A percentile compares a stretch with the other conserved stretches of the same genome.
These are phyloP conservation scores for Sphagnum fallax DNA, from an alignment of 228 moss, liverwort and hornwort genomes.

Conservation along the genomic window DNA sequence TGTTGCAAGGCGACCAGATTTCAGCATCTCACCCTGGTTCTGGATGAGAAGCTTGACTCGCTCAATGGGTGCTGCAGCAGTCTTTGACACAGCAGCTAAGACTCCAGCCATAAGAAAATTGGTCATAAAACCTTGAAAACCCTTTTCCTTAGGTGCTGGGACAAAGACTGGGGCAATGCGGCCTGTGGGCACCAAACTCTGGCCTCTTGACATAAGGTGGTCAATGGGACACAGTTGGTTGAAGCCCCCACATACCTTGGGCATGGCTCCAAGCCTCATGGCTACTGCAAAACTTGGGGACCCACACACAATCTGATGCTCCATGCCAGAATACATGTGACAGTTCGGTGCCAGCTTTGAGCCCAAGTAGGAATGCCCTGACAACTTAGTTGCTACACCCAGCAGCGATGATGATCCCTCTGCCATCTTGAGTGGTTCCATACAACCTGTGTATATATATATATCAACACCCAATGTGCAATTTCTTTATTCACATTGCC, in stretches of 20 bases:
- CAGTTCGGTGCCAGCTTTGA: slow-evolving; percentile 7
- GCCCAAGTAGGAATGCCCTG: slow-evolving; percentile 3
- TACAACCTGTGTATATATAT: background rate
- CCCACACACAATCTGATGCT: slow-evolving; percentile 1
- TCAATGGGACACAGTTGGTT: background rate
- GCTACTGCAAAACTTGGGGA: background rate
- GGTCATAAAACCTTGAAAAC: background rate
- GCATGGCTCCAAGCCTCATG: background rate
- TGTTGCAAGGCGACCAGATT: slow-evolving; percentile 1
- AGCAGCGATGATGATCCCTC: slow-evolving; percentile 2
- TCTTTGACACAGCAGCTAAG: slow-evolving; percentile 8
- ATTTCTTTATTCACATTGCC: too few species aligned
- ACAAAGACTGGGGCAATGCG: slow-evolving; percentile 1
- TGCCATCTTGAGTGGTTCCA: slow-evolving; percentile 1
- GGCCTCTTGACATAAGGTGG: background rate
- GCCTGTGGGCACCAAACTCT: background rate
- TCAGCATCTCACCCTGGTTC: slow-evolving; percentile 1
- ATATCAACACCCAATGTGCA: too few species aligned
- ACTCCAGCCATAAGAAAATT: slow-evolving; percentile 10
- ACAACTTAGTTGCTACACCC: background rate
- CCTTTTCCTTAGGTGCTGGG: slow-evolving; percentile 5
- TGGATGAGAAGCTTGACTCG: slow-evolving; percentile 6
- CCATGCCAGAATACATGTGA: slow-evolving; percentile 2
- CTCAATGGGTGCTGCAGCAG: slow-evolving; percentile 13
- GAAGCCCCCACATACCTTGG: background rate